Evolutionary conservation across 495 filamentous ascomycete genomes (phyloP).

Genomic region (Talaromyces adpressus): DNA sequence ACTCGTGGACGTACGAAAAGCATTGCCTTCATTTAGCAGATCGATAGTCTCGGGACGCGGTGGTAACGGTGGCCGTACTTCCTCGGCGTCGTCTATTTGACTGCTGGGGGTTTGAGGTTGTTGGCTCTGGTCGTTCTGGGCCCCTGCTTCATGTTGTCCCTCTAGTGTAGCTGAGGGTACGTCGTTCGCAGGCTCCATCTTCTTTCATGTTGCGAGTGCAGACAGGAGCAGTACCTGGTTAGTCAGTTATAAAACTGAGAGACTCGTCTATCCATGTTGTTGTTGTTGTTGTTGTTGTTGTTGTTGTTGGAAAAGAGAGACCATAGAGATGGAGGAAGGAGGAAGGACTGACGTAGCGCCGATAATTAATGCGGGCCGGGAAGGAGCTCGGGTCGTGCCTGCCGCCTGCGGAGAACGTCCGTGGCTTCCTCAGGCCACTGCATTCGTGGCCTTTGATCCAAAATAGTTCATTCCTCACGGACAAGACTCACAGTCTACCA

Average conservation of each 20-base stretch:
- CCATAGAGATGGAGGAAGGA: neutral
- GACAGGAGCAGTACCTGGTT: neutral
- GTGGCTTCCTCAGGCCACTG: too few relatives aligned
- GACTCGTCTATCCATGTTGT: neutral
- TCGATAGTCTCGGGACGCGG: constrained; percentile 51
- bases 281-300: neutral
- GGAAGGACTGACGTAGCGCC: neutral
- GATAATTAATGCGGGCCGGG: neutral
- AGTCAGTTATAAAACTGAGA: neutral
- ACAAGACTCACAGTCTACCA: neutral
- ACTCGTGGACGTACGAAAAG: constrained; percentile 15
- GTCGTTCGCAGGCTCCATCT: neutral
- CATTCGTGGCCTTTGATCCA: neutral
- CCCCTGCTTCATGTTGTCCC: neutral
- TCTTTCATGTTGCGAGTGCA: neutral
- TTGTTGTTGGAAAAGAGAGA: neutral
- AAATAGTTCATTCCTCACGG: neutral
- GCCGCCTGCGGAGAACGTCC: too few relatives aligned
- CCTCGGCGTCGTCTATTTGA: constrained; percentile 29
- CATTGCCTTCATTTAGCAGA: constrained; percentile 32
- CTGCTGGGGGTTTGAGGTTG: constrained; percentile 8
- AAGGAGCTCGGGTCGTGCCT: too few relatives aligned
- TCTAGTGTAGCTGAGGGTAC: neutral
- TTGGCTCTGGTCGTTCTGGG: neutral
- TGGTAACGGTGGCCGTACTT: constrained; percentile 56